Conservation (phyloP, 495 filamentous ascomycete species). For the Penicillium malachiteum region DNA sequence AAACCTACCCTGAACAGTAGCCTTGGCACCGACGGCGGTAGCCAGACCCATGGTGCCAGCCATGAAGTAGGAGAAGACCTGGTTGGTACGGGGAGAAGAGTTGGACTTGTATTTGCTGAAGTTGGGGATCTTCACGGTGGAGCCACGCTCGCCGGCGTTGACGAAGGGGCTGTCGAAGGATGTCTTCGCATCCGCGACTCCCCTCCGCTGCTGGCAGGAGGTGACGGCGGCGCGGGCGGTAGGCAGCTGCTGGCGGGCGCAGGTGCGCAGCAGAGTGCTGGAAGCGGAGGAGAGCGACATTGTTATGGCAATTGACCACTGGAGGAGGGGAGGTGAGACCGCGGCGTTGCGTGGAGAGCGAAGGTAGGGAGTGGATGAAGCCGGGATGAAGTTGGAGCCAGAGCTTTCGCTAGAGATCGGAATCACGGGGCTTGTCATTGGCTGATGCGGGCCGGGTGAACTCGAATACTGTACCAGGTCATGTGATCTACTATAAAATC, state of each 20-base stretch:
- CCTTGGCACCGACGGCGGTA: constrained; percentile 90
- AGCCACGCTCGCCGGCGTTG: constrained; percentile 35
- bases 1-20: constrained; percentile 87
- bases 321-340: constrained; percentile 15
- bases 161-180: constrained; percentile 54
- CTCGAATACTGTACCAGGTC: constrained; percentile 3
- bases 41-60: constrained; percentile 91
- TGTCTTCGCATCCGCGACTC: constrained; percentile 47
- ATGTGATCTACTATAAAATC: neutral
- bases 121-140: constrained; percentile 76
- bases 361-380: constrained; percentile 38
- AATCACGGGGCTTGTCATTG: constrained; percentile 48
- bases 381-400: constrained; percentile 43
- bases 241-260: constrained; percentile 50
- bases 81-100: constrained; percentile 62
- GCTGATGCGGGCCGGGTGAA: constrained; percentile 25
- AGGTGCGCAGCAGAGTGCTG: constrained; percentile 49
- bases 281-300: constrained; percentile 52
- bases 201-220: constrained; percentile 50
- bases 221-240: constrained; percentile 46
- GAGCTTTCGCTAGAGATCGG: constrained; percentile 50
- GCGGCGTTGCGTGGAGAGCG: constrained; percentile 32
- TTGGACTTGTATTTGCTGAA: constrained; percentile 84
- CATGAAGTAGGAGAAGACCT: constrained; percentile 97
- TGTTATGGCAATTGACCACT: constrained; percentile 40